Evolutionary conservation across 2,329 filamentous ascomycete species (phyloP).

Genomic region (Lojkania enalia): DNA sequence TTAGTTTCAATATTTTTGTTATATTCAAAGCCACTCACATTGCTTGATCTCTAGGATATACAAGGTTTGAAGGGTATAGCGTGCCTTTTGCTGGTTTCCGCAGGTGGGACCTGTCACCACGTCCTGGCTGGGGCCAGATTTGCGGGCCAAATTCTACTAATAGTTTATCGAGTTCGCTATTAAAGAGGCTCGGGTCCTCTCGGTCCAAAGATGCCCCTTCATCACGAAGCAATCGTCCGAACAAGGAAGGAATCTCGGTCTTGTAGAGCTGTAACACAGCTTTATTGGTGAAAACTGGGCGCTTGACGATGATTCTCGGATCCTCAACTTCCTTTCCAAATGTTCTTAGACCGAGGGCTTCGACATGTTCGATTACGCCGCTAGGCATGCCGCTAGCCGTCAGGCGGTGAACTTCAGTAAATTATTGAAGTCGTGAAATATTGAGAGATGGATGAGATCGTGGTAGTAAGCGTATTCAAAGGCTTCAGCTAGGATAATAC

Average conservation of each 20-base stretch:
- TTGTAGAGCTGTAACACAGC: conserved; percentile 13
- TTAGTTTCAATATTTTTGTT: neutral
- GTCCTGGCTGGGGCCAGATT: conserved; percentile 16
- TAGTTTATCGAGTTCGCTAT: conserved; percentile 16
- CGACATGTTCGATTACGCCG: neutral
- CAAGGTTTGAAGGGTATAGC: conserved; percentile 12
- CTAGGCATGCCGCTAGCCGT: too few relatives aligned
- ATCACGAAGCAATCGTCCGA: conserved; percentile 13
- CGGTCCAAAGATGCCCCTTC: conserved; percentile 6
- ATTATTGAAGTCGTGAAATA: too few relatives aligned
- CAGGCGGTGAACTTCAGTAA: too few relatives aligned
- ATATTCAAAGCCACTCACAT: conserved; percentile 5
- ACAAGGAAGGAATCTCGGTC: conserved; percentile 12
- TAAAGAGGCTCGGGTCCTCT: conserved; percentile 13
- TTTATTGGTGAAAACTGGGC: conserved; percentile 4
- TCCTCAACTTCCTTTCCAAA: conserved; percentile 2
- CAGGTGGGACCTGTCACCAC: conserved; percentile 14
- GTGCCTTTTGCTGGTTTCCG: conserved; percentile 10
- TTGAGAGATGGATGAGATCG: too few relatives aligned
- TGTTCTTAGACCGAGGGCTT: conserved; percentile 4
- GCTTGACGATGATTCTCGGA: neutral
- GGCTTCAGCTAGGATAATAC: too few relatives aligned
- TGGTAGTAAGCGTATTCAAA: too few relatives aligned
- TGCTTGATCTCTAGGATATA: conserved; percentile 16
- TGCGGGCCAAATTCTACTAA: conserved; percentile 15